phyloP scores from a whole-genome alignment of 345 rosid species.

The Eutrema yunnanense region DNA sequence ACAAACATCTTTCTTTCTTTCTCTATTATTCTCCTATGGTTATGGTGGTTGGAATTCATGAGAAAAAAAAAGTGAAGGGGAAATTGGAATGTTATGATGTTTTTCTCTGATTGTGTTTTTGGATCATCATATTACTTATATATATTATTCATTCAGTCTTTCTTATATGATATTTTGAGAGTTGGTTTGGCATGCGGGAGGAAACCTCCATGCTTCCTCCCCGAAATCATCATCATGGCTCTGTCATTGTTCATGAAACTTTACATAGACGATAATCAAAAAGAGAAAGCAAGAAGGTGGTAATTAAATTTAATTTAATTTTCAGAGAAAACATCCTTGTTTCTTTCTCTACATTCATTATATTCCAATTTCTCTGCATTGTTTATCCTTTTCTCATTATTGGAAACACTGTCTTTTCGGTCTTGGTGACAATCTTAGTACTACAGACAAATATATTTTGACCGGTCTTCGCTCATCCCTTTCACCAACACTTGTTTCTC shows the following conservation, averaged over 20 bases:
- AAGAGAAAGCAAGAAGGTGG: no score
- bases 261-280: no score
- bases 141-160: background rate
- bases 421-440: conserved; percentile 13
- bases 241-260: no score
- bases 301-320: no score
- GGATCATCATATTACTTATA: background rate
- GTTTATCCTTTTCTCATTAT: background rate
- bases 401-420: conserved; percentile 10
- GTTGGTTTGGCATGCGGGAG: background rate
- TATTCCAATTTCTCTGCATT: no score
- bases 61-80: background rate
- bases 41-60: background rate
- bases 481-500: background rate
- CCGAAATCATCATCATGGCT: no score
- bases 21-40: background rate
- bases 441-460: conserved; percentile 6
- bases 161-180: background rate
- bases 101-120: conserved; percentile 17
- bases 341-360: no score
- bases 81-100: conserved; percentile 5
- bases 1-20: background rate
- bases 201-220: no score
- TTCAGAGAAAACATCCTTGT: no score
- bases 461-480: conserved; percentile 15